Evolutionary conservation across 345 rosid species (phyloP).

Genomic region (Aquilaria sinensis): DNA sequence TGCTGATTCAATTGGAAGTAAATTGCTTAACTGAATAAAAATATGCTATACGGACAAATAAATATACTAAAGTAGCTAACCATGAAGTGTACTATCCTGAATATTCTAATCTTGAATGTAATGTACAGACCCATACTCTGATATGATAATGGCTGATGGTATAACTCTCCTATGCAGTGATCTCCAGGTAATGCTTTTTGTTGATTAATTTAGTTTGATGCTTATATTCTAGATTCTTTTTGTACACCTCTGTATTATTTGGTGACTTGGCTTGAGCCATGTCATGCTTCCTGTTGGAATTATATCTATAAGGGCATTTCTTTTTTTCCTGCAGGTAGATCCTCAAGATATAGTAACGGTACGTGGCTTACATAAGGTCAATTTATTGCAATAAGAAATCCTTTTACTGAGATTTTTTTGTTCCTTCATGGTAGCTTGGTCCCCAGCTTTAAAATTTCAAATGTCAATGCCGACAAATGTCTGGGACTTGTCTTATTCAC

Average conservation of each 20-base stretch:
- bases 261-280: background rate
- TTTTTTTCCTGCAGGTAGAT: conserved; percentile 66
- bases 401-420: no score
- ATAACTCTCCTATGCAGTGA: conserved; percentile 70
- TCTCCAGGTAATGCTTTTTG: conserved; percentile 43
- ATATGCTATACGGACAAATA: no score
- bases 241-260: background rate
- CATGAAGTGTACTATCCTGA: background rate
- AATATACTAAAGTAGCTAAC: no score
- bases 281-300: no score
- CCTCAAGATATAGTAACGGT: conserved; percentile 99
- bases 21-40: no score
- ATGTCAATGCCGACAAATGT: no score
- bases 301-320: background rate
- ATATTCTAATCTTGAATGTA: background rate
- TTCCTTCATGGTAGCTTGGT: no score
- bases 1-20: no score
- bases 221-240: background rate
- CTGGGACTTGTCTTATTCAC: no score
- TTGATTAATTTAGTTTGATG: conserved; percentile 1
- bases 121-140: conserved; percentile 53
- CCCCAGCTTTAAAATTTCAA: no score
- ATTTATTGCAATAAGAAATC: no score
- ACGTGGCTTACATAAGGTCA: conserved; percentile 18
- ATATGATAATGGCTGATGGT: conserved; percentile 74